Conservation (phyloP, 1,284 basidiomycete species). For the Cystobasidium pallidum region DNA sequence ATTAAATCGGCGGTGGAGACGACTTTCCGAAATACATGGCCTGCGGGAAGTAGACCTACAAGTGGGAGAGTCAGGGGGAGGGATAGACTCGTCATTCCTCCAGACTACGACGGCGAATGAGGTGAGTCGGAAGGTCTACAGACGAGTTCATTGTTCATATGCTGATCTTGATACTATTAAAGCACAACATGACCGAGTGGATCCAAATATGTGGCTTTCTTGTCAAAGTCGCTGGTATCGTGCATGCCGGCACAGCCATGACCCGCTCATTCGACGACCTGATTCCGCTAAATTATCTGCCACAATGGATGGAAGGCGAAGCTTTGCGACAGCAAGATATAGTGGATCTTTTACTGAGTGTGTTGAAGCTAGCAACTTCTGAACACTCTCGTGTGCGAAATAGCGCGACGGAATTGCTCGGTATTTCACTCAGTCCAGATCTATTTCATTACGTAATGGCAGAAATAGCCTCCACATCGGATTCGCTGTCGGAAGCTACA, state of each 20-base stretch:
- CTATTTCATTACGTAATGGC: background rate
- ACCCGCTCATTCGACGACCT: background rate
- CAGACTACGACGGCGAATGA: background rate
- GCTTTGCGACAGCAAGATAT: background rate
- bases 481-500: background rate
- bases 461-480: background rate
- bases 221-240: background rate
- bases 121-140: background rate
- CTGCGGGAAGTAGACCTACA: background rate
- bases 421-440: constrained; percentile 8
- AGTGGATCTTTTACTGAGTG: background rate
- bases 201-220: constrained; percentile 29
- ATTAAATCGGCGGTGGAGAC: constrained; percentile 9
- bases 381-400: constrained; percentile 37
- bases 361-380: constrained; percentile 4
- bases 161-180: background rate
- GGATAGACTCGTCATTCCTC: constrained; percentile 10
- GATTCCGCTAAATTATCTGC: constrained; percentile 1
- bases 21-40: background rate
- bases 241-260: background rate
- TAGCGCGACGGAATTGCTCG: constrained; percentile 22
- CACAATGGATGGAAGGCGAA: background rate
- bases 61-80: background rate
- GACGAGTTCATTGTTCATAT: background rate
- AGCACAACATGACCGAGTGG: constrained; percentile 28